Conservation (phyloP, 2,329 filamentous ascomycete genomes). For the Dactylellina cionopaga region DNA sequence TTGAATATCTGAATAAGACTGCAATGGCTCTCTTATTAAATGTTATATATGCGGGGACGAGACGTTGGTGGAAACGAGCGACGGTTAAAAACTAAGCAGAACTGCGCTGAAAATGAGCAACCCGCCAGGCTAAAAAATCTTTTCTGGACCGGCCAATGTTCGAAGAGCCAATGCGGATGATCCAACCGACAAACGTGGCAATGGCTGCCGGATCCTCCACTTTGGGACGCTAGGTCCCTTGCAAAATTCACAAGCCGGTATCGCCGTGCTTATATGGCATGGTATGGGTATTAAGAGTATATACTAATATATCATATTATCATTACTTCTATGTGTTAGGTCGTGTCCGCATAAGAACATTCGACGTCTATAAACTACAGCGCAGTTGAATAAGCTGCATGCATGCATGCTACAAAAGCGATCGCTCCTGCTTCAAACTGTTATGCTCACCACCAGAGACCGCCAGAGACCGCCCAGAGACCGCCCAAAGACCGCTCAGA, state of each 20-base stretch:
- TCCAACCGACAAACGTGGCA: slow-evolving; percentile 46
- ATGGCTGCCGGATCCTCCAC: slow-evolving; percentile 31
- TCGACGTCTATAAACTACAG: slow-evolving; percentile 12
- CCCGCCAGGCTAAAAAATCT: slow-evolving; percentile 10
- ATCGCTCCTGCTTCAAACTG: neutral
- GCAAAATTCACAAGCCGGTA: slow-evolving; percentile 18
- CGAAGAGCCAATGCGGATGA: slow-evolving; percentile 27
- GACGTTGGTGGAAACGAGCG: neutral
- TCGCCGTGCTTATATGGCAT: slow-evolving; percentile 9
- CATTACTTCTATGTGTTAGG: slow-evolving; percentile 44
- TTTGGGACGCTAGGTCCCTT: neutral
- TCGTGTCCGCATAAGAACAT: slow-evolving; percentile 48
- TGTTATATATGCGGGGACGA: no score
- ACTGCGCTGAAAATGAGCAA: neutral
- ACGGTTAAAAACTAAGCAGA: neutral
- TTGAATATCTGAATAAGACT: no score
- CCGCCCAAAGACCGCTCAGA: no score
- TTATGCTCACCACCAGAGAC: neutral
- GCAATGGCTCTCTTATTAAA: no score
- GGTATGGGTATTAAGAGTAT: neutral
- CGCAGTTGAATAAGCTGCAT: no score
- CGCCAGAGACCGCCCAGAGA: no score
- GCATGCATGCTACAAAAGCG: neutral
- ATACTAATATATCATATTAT: slow-evolving; percentile 48
- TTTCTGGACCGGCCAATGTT: slow-evolving; percentile 20